phyloP scores from a whole-genome alignment of 495 filamentous ascomycete species.

The Thermothielavioides terrestris region DNA sequence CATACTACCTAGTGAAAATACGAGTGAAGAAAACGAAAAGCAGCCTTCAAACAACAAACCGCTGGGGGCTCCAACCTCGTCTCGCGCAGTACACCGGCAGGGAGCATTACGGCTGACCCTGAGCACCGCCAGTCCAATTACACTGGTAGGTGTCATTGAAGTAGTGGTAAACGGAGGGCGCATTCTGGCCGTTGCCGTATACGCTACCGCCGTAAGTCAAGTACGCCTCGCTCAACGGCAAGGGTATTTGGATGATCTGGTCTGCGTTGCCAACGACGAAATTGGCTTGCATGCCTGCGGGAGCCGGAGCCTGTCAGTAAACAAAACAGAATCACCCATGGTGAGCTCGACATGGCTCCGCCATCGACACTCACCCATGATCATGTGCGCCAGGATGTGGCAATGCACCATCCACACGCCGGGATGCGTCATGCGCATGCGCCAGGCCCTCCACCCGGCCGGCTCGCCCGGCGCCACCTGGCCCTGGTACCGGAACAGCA shows the following conservation, averaged over 20 bases:
- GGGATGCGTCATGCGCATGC: slow-evolving; percentile 41
- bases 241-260: slow-evolving; percentile 29
- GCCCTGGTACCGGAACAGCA: slow-evolving; percentile 42
- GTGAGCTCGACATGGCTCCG: no score
- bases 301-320: slow-evolving; percentile 3
- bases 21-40: no score
- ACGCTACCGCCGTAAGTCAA: slow-evolving; percentile 42
- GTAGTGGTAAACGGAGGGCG: slow-evolving; percentile 25
- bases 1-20: no score
- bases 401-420: slow-evolving; percentile 60
- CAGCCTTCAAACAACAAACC: no score
- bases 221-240: slow-evolving; percentile 34
- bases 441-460: slow-evolving; percentile 52
- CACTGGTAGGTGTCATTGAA: slow-evolving; percentile 11
- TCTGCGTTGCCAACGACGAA: slow-evolving; percentile 43
- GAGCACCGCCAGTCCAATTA: background rate
- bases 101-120: background rate
- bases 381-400: slow-evolving; percentile 39
- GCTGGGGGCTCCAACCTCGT: no score
- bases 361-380: slow-evolving; percentile 16
- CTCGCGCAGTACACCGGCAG: no score
- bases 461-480: slow-evolving; percentile 29
- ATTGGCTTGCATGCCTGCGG: slow-evolving; percentile 41
- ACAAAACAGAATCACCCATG: background rate
- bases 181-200: slow-evolving; percentile 39